Percentiles rank a stretch among this genome's conserved stretches.
Evolutionary conservation across 1,284 basidiomycete genomes (phyloP).

Genomic region (Moesziomyces globuligerus): DNA sequence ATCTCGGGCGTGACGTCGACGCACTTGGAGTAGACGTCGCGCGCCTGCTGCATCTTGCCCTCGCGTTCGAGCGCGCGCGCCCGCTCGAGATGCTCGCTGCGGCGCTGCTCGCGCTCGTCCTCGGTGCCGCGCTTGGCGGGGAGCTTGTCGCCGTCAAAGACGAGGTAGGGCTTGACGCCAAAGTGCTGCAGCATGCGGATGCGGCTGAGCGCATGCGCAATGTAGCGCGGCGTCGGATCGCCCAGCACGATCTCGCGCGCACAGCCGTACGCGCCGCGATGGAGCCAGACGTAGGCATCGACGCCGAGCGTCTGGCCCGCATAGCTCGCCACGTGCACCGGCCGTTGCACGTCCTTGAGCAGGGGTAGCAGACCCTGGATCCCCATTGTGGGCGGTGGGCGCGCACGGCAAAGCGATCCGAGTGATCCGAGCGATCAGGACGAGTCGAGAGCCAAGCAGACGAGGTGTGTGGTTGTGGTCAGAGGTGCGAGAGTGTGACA

Average conservation of each 20-base stretch:
- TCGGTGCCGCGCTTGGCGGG: conserved; percentile 95
- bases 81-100: conserved; percentile 74
- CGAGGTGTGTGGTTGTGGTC: too few relatives aligned
- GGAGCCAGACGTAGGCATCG: conserved; percentile 97
- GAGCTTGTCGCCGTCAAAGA: conserved; percentile 95
- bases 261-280: conserved; percentile 90
- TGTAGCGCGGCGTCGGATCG: conserved; percentile 83
- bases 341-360: conserved; percentile 79
- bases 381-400: conserved; percentile 69
- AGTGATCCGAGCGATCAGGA: neutral
- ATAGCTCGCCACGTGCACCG: conserved; percentile 51
- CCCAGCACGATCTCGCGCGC: conserved; percentile 86
- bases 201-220: conserved; percentile 93
- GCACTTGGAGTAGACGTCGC: conserved; percentile 88
- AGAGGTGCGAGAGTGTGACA: too few relatives aligned
- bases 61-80: conserved; percentile 80
- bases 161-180: conserved; percentile 86
- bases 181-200: conserved; percentile 86
- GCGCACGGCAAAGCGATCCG: neutral
- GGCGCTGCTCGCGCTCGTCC: conserved; percentile 76
- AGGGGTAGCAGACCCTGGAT: conserved; percentile 92
- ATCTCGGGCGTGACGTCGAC: conserved; percentile 96
- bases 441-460: too few relatives aligned
- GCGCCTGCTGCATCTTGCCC: conserved; percentile 81
- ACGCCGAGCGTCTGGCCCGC: conserved; percentile 73